A percentile compares a stretch with the other conserved stretches of the same genome.
These are phyloP conservation scores for Saccharum spontaneum DNA, from an alignment of 176 grass and related monocot species.

Conservation along the genomic window DNA sequence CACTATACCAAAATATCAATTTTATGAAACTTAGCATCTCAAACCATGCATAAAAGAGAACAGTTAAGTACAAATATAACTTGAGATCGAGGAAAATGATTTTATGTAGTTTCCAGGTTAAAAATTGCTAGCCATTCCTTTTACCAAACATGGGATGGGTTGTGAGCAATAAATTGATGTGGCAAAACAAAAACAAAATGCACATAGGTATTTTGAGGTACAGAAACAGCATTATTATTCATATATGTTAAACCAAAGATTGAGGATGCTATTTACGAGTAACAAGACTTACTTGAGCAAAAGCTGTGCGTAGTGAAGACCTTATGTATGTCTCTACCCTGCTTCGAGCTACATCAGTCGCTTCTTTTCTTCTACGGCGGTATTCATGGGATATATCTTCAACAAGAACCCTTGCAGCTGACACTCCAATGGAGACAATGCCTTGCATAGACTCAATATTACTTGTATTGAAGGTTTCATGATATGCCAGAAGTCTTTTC, in stretches of 20 bases:
- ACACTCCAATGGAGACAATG: slow-evolving; percentile 89
- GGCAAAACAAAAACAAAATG: slow-evolving; percentile 29
- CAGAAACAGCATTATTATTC: background rate
- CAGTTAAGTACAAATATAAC: background rate
- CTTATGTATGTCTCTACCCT: slow-evolving; percentile 91
- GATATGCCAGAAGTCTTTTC: slow-evolving; percentile 97
- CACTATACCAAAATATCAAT: background rate
- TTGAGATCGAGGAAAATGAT: slow-evolving; percentile 3
- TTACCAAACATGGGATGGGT: background rate
- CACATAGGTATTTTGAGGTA: background rate
- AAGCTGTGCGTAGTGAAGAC: slow-evolving; percentile 90
- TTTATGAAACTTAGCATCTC: slow-evolving; percentile 13
- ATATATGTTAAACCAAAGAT: slow-evolving; percentile 19
- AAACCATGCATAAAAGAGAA: slow-evolving; percentile 19
- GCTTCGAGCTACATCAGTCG: slow-evolving; percentile 79
- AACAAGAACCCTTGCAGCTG: slow-evolving; percentile 84
- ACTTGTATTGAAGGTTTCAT: slow-evolving; percentile 85
- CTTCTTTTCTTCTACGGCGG: slow-evolving; percentile 89
- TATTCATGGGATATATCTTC: slow-evolving; percentile 99
- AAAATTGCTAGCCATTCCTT: background rate
- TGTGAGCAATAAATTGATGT: background rate
- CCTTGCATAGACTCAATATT: slow-evolving; percentile 96
- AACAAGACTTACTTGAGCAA: slow-evolving; percentile 77
- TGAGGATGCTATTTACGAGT: background rate
- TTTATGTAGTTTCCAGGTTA: background rate